Evolutionary conservation across 768 basidiomycete genomes (phyloP).

Genomic region (Pleurotus tuoliensis): DNA sequence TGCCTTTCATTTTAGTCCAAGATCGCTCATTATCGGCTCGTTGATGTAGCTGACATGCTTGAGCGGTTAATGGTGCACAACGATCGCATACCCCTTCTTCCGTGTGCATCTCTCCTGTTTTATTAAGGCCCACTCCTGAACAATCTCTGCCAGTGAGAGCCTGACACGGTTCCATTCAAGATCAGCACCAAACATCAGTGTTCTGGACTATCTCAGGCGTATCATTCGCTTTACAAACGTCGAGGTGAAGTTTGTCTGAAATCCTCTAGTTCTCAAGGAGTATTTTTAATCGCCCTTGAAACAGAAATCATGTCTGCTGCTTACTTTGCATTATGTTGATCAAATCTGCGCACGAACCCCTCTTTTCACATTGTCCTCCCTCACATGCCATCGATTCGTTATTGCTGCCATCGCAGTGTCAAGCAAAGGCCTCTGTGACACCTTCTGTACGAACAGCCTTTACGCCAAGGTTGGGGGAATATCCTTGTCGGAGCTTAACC

Average conservation of each 20-base stretch:
- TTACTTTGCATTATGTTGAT: constrained; percentile 88
- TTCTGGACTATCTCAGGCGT: constrained; percentile 90
- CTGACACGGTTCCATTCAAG: constrained; percentile 97
- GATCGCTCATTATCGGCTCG: not conserved
- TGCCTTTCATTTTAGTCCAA: constrained; percentile 9
- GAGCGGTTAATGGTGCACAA: constrained; percentile 93
- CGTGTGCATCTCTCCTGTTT: constrained; percentile 45
- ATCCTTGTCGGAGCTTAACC: constrained; percentile 84
- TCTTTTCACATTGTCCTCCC: constrained; percentile 88
- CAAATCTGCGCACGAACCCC: constrained; percentile 87
- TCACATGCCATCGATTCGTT: constrained; percentile 97
- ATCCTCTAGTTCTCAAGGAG: constrained; percentile 10
- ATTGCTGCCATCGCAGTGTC: constrained; percentile 91
- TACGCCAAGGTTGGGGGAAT: constrained; percentile 98
- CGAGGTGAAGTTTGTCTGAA: constrained; percentile 56
- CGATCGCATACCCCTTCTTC: constrained; percentile 88
- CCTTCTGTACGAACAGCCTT: constrained; percentile 90
- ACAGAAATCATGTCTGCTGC: constrained; percentile 76
- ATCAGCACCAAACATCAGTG: constrained; percentile 80
- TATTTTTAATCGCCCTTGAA: not conserved
- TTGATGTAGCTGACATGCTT: constrained; percentile 84
- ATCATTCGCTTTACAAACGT: constrained; percentile 95
- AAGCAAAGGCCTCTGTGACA: constrained; percentile 93
- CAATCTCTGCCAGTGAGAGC: constrained; percentile 56
- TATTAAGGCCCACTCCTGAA: constrained; percentile 14